Base-by-base conservation (phyloP, 1,139 yeast genomes). In the Saccharomyces hybrid region DNA sequence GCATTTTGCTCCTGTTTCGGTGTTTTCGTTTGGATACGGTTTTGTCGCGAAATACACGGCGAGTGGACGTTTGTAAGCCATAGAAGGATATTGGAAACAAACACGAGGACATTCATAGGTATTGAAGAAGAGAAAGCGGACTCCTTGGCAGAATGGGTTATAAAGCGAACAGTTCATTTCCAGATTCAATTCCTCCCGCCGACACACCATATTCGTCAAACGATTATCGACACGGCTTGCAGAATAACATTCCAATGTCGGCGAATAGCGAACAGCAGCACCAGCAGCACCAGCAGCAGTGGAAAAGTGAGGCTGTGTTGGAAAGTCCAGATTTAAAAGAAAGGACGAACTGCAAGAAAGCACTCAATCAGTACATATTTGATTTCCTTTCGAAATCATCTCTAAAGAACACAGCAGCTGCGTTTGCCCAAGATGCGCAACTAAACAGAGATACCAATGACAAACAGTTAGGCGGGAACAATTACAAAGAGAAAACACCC, bases 351-450 rank as follows among this genome's bases (percentile, higher is more conserved):
- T 9, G 44, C n/a, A 38, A 38, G 49, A 29, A 86, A 68, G 73
- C 88, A 50, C 75, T 91, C 58, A 88, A 90, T 66, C 88, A 91
- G 16, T 90, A 89, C 70, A 85, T 91, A 47, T 88, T 88, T 68
- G 97, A 91, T 71, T 91, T 89, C 65, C 75, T 91, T 57, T 71
- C 86, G 64, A 90, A 90, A 70, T 83, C 87, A 55, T 79, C 87
- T 48, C 76, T 88, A 53, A 78, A 80, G 9, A 83, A 83, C 55
- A 82, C 95, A 1, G 96, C 97, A 2, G 76, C 77, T 55, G 78
- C 80, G 28, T 88, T 90, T 68, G 81, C 80, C 60, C 79, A 78
- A 59, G 97, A 90, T 69, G 90, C 91, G 0, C 88, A 83, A 52
- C 59, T 65, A 34, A 53, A 50, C 42, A 62, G 56, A 42, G 53